phyloP scores from a whole-genome alignment of 805 yeast species.

The Debaryomyces castellii region DNA sequence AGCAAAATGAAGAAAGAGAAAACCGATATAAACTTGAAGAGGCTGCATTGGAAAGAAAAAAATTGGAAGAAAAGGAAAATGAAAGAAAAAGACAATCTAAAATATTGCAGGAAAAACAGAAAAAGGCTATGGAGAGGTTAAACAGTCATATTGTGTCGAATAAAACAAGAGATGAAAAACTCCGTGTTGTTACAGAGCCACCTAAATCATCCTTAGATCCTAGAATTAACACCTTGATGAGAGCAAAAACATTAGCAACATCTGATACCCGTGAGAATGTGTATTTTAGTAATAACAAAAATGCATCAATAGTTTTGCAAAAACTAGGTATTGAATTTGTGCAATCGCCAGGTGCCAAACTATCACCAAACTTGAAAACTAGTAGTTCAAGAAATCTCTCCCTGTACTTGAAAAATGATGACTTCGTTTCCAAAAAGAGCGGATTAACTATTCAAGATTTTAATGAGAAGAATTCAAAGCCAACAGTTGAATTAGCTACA shows the following conservation, averaged over 20 bases:
- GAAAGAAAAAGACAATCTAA: constrained; percentile 17
- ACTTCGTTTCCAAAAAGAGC: constrained; percentile 4
- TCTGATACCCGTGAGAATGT: constrained; percentile 9
- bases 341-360: constrained; percentile 12
- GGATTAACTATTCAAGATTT: neutral
- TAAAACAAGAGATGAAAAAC: constrained; percentile 11
- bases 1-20: constrained; percentile 20
- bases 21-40: constrained; percentile 15
- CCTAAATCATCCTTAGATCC: constrained; percentile 36
- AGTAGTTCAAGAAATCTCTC: constrained; percentile 36
- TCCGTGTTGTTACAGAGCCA: constrained; percentile 28
- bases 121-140: constrained; percentile 25
- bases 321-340: constrained; percentile 35
- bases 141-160: constrained; percentile 14
- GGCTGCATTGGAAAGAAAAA: constrained; percentile 9
- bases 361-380: constrained; percentile 27
- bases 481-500: constrained; percentile 11
- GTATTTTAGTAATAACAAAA: constrained; percentile 19
- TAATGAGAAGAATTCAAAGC: constrained; percentile 14
- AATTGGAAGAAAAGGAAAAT: constrained; percentile 11
- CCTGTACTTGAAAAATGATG: constrained; percentile 15
- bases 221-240: constrained; percentile 27
- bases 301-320: constrained; percentile 33
- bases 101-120: constrained; percentile 26
- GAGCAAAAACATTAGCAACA: constrained; percentile 37